These are phyloP conservation scores for Peterozyma xylosa DNA, from an alignment of 805 yeast genomes.

Conservation along the genomic window DNA sequence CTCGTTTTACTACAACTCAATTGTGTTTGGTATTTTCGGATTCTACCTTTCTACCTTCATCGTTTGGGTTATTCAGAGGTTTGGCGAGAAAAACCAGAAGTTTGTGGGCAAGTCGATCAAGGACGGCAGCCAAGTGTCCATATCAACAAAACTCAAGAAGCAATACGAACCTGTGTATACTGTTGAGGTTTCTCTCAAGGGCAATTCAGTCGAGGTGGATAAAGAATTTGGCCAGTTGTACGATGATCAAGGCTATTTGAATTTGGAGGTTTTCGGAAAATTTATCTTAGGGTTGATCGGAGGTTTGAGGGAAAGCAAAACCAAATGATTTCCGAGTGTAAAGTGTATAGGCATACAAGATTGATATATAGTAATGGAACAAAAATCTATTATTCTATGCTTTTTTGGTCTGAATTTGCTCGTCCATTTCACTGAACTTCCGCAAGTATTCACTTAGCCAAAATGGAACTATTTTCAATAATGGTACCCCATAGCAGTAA, in stretches of 20 bases:
- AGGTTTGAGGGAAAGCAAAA: conserved; percentile 14
- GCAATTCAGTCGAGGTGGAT: conserved; percentile 11
- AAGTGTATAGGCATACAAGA: not conserved
- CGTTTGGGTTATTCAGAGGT: conserved; percentile 25
- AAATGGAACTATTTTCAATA: conserved; percentile 33
- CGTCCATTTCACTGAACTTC: conserved; percentile 22
- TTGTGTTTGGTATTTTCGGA: conserved; percentile 25
- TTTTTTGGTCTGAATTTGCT: conserved; percentile 6
- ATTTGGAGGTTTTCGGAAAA: conserved; percentile 23
- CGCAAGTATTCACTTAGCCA: conserved; percentile 23
- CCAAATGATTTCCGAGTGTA: conserved; percentile 4
- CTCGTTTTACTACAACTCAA: conserved; percentile 22
- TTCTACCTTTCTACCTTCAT: conserved; percentile 30
- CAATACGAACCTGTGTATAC: conserved; percentile 37
- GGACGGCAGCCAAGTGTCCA: conserved; percentile 25
- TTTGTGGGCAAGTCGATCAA: conserved; percentile 33
- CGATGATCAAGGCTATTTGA: conserved; percentile 37
- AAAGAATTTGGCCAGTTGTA: conserved; percentile 35
- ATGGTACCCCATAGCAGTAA: conserved; percentile 37
- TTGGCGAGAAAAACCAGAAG: conserved; percentile 34
- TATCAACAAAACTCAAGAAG: conserved; percentile 30
- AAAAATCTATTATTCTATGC: conserved; percentile 1
- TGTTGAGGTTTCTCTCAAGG: conserved; percentile 24
- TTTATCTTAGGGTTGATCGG: conserved; percentile 16
- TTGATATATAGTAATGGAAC: not conserved